Evolutionary conservation across 2,329 filamentous ascomycete species (phyloP).

Genomic region (Gnomoniopsis sp.): DNA sequence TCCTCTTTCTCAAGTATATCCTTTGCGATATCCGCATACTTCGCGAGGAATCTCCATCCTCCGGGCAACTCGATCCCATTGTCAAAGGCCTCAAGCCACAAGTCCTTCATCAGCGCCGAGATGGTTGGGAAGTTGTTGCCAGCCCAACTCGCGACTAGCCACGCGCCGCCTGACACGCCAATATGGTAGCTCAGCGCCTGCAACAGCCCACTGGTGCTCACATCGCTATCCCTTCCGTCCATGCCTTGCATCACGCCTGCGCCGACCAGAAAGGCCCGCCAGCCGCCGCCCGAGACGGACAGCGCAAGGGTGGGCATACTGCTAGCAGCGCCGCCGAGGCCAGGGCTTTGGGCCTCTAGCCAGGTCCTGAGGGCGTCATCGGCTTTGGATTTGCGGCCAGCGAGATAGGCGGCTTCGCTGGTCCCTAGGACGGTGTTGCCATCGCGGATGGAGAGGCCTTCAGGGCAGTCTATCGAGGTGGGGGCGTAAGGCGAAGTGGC

Average conservation of each 20-base stretch:
- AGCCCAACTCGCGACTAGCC: background rate
- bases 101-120: background rate
- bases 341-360: slow-evolving; percentile 2
- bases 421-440: background rate
- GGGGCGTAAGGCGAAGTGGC: slow-evolving; percentile 6
- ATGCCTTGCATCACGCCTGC: slow-evolving; percentile 6
- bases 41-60: background rate
- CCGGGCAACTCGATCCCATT: background rate
- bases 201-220: background rate
- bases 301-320: slow-evolving; percentile 1
- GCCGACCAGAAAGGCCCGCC: slow-evolving; percentile 2
- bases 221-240: background rate
- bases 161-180: slow-evolving; percentile 6
- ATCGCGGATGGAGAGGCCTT: background rate
- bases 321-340: background rate
- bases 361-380: background rate
- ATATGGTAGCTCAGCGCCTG: slow-evolving; percentile 6
- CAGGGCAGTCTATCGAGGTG: background rate
- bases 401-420: slow-evolving; percentile 1
- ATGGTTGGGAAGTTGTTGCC: slow-evolving; percentile 8
- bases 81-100: background rate
- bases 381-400: background rate
- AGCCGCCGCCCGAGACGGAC: slow-evolving; percentile 4
- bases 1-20: background rate
- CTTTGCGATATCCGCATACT: background rate